Base-by-base conservation (phyloP, 768 basidiomycete genomes). In the Auricularia heimuer region DNA sequence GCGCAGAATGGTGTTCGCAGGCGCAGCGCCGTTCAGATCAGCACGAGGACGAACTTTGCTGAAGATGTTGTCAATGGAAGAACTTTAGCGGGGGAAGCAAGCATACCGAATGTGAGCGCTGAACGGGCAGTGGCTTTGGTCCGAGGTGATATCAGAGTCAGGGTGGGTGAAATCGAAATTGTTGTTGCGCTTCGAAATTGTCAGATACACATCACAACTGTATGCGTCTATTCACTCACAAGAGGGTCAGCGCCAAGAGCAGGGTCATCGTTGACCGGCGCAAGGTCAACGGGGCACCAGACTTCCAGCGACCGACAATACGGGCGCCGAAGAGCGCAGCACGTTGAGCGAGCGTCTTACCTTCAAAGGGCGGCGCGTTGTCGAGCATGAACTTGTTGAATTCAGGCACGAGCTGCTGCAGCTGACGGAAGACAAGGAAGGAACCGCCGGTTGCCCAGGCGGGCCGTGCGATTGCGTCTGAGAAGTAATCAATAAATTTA, bases 41-140 rank as follows among this genome's bases (percentile, higher is more conserved):
- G 62, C 62, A 11, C 82, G 78, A 42, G 81, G 82, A 66, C 73
- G 73, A 11, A 78, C 79, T 73, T 81, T 82, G 33, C 39, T 63
- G 47, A 12, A 21, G 21, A 16, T 51, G 6, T 16, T 21, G 6
- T 16, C 47, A 6, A 21, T 51, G 47, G 6, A 16, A 14, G 39
- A 8, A 21, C 11, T 51, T 6, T 18, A 6, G 21, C 16, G 14
- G 14, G 18, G 11, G 18, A 1, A 45, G 8, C 14, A 51, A 18
- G 18, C 47, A 6, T 14, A 51, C 63, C 72, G 69, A 18, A 70
- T 68, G 64, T 72, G 71, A 10, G 71, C 70, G n/a, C 69, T 68
- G 69, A 75, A 75, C 2, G 74, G 74, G 68, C 74, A 75, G n/a
- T 68, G 66, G 18, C 66, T 68, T 62, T 73, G 65, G 67, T 74